These are phyloP conservation scores for Cladophialophora bantiana DNA, from an alignment of 2,329 filamentous ascomycete genomes.

Conservation along the genomic window DNA sequence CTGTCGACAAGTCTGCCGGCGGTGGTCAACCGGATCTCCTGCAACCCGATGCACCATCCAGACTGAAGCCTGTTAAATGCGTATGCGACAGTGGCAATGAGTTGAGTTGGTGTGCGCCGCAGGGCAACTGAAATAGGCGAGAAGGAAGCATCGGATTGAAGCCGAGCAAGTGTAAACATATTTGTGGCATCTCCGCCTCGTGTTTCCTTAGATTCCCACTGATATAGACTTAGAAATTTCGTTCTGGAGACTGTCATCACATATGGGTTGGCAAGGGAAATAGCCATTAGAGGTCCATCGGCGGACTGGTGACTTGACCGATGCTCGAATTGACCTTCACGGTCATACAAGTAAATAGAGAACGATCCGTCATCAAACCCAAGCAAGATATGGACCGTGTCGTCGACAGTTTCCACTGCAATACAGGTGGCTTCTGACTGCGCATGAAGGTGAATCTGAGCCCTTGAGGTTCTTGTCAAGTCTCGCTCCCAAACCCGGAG, in stretches of 20 bases:
- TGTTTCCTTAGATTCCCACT: slow-evolving; percentile 60
- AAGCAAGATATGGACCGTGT: slow-evolving; percentile 66
- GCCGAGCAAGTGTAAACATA: slow-evolving; percentile 22
- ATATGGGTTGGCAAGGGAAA: slow-evolving; percentile 78
- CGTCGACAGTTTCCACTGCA: slow-evolving; percentile 63
- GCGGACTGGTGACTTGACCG: slow-evolving; percentile 61
- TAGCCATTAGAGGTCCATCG: slow-evolving; percentile 69
- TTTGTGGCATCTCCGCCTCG: slow-evolving; percentile 51
- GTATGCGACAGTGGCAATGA: slow-evolving; percentile 84
- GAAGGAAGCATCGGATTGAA: slow-evolving; percentile 75
- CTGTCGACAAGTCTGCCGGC: slow-evolving; percentile 30
- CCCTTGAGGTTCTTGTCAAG: slow-evolving; percentile 64
- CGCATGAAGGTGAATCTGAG: slow-evolving; percentile 49
- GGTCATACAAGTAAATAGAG: slow-evolving; percentile 66
- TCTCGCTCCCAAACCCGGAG: slow-evolving; percentile 78
- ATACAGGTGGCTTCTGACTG: slow-evolving; percentile 64
- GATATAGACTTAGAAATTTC: slow-evolving; percentile 78
- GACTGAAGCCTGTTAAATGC: slow-evolving; percentile 76
- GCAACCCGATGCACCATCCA: slow-evolving; percentile 90
- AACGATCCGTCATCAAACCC: slow-evolving; percentile 78
- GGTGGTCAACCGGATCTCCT: slow-evolving; percentile 70
- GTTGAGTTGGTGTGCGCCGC: slow-evolving; percentile 65
- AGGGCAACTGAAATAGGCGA: slow-evolving; percentile 84
- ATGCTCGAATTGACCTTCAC: slow-evolving; percentile 37
- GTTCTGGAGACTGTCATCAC: slow-evolving; percentile 77